These are phyloP conservation scores for Imleria badia DNA, from an alignment of 768 basidiomycete species.

Conservation along the genomic window DNA sequence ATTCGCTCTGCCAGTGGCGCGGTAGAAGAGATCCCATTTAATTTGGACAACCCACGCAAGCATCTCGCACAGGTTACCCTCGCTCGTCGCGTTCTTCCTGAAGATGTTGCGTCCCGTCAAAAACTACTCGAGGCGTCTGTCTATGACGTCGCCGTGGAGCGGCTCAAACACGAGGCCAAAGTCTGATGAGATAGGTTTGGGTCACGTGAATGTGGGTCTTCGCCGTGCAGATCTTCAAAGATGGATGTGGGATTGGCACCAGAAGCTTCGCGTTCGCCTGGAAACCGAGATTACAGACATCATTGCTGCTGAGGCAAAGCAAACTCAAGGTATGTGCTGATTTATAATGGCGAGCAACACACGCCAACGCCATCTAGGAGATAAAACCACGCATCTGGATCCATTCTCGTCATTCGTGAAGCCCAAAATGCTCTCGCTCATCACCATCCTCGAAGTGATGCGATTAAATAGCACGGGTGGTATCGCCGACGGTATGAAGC, in stretches of 20 bases:
- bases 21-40: constrained; percentile 61
- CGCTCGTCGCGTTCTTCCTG: constrained; percentile 60
- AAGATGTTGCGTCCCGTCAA: constrained; percentile 73
- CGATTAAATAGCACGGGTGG: constrained; percentile 75
- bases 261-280: constrained; percentile 51
- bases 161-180: constrained; percentile 63
- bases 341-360: neutral
- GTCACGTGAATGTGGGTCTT: constrained; percentile 41
- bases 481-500: constrained; percentile 85
- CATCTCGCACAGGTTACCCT: constrained; percentile 65
- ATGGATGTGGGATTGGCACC: constrained; percentile 91
- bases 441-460: constrained; percentile 90
- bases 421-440: constrained; percentile 76
- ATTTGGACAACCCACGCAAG: constrained; percentile 66
- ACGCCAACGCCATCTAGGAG: constrained; percentile 2
- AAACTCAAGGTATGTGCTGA: constrained; percentile 19
- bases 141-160: constrained; percentile 77
- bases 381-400: constrained; percentile 38
- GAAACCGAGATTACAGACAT: constrained; percentile 52
- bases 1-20: constrained; percentile 21
- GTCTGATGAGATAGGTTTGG: constrained; percentile 54
- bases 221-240: constrained; percentile 53
- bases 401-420: constrained; percentile 78
- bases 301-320: constrained; percentile 34
- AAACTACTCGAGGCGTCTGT: constrained; percentile 82